Base-by-base conservation (phyloP, 352 stramenopile species). In the Pythium aristosporum region DNA sequence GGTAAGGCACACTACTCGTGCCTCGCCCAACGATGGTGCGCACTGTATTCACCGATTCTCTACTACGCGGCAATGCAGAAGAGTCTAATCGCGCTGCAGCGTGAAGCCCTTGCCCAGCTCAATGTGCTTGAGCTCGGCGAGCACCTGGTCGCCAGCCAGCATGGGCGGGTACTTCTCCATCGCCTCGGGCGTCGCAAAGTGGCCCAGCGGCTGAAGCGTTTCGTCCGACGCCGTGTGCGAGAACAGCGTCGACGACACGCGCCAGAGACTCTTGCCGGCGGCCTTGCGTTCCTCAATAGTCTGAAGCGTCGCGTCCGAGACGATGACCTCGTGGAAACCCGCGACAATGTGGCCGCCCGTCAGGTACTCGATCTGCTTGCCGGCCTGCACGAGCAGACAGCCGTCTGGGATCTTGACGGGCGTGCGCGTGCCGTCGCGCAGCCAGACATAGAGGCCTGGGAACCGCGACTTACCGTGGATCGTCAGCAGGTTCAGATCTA, bases 381-480 rank as follows among this genome's bases (percentile, higher is more conserved):
- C 92, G 2, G 91, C 89, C 58, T 73, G 67, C 5, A 73, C 67
- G n/a, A 98, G 76, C 25, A 98, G 74, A 60, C 89, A 96, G 12
- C 91, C 91, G 57, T 96, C 85, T 2, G 91, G 92, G 53, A 98
- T 93, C 68, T 83, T 89, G 16, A 98, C 90, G 0, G 81, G 69
- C 32, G 87, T 89, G 52, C 91, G 87, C 61, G 78, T 89, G 59
- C 85, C 89, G 69, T 97, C 88, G 55, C 89, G 84, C 3, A 95
- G 82, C 92, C 91, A 98, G 42, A 98, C 86, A 72, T 85, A 89
- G 6, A 98, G 78, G 5, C 92, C 92, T 10, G 91, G 92, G 72
- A 95, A 97, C 28, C 91, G 76, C 42, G 83, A 96, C 68, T 97
- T 96, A 71, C 91, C 92, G 74, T 98, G 92, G 63, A 98, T 97